A percentile compares a stretch with the other conserved stretches of the same genome.
These are phyloP conservation scores for Fusarium phyllophilum DNA, from an alignment of 2,329 filamentous ascomycete genomes.

Conservation along the genomic window DNA sequence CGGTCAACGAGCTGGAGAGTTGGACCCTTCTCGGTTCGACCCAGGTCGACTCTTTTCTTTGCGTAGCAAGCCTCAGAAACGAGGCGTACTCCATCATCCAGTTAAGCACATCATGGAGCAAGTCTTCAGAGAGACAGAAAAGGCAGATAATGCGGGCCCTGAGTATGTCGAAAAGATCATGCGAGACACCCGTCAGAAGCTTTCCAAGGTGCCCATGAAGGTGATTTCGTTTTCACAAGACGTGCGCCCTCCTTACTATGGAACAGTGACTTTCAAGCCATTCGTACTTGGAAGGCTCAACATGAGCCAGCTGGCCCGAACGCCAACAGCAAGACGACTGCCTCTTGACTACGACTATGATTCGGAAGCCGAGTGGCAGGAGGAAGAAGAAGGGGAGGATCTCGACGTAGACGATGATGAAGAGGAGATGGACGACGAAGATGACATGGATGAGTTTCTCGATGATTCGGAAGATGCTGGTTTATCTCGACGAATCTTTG, in stretches of 20 bases:
- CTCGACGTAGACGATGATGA: slow-evolving; percentile 73
- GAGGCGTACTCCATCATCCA: slow-evolving; percentile 60
- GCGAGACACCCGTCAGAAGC: slow-evolving; percentile 50
- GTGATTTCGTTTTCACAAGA: slow-evolving; percentile 70
- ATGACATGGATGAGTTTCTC: slow-evolving; percentile 89
- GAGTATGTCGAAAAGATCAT: slow-evolving; percentile 49
- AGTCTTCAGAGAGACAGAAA: slow-evolving; percentile 60
- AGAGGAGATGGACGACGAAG: slow-evolving; percentile 79
- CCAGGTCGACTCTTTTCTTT: slow-evolving; percentile 59
- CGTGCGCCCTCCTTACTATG: slow-evolving; percentile 76
- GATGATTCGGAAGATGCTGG: slow-evolving; percentile 83
- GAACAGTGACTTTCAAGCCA: slow-evolving; percentile 74
- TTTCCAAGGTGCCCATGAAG: slow-evolving; percentile 71
- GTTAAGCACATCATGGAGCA: slow-evolving; percentile 71
- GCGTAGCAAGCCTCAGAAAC: slow-evolving; percentile 49
- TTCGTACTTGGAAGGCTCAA: slow-evolving; percentile 56
- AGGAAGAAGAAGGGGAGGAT: slow-evolving; percentile 77
- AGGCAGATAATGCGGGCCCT: slow-evolving; percentile 50
- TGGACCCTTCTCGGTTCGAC: slow-evolving; percentile 56
- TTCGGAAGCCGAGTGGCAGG: slow-evolving; percentile 88
- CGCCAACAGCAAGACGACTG: slow-evolving; percentile 65
- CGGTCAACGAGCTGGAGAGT: slow-evolving; percentile 56
- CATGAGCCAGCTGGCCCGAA: slow-evolving; percentile 61
- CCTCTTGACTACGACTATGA: slow-evolving; percentile 85
- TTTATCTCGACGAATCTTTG: slow-evolving; percentile 65